Base-by-base conservation (phyloP, 1,284 basidiomycete genomes). In the Cryptococcus sp. region DNA sequence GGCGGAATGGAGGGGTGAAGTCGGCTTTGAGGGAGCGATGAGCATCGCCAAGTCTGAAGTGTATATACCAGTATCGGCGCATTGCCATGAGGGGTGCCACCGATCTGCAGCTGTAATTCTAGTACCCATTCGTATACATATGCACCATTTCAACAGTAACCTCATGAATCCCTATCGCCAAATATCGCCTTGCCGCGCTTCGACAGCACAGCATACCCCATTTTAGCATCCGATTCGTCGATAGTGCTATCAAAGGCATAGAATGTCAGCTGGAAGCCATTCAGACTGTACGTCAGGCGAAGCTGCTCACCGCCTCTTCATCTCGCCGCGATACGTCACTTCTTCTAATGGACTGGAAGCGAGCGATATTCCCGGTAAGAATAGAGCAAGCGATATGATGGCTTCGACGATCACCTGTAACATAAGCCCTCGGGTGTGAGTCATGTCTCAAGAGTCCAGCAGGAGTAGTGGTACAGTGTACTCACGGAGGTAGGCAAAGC, bases 381-480 rank as follows among this genome's bases (percentile, higher is more conserved):
- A 79, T 23, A 76, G 54, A 2, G 62, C 47, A 23, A 79, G 65
- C 7, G 76, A 71, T 16, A 68, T 48, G 35, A 76, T 27, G 0
- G 78, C 75, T 60, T 79, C 78, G 49, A 70, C 51, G n/a, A 73
- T 66, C 57, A 79, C 78, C 78, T 79, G 60, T 22, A 13, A n/a
- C 2, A n/a, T n/a, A 45, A 45, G 13, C 13, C 8, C 31, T 35
- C 31, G 16, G 42, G 2, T n/a, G 42, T 45, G 5, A 45, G 42
- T 2, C 8, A 19, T 8, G 3, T 35, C 8, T 5, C 31, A 35
- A 3, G 10, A 10, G 5, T 35, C 13, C 31, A 8, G 13, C 7
- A 35, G 5, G 31, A 35, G 31, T 3, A 13, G 4, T 35, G 8
- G 3, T 22, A 45, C 11, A 25, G 6, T 22, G 5, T 17, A 55